These are phyloP conservation scores for Gastrodia elata DNA, from an alignment of 106 monocot species.

Conservation along the genomic window DNA sequence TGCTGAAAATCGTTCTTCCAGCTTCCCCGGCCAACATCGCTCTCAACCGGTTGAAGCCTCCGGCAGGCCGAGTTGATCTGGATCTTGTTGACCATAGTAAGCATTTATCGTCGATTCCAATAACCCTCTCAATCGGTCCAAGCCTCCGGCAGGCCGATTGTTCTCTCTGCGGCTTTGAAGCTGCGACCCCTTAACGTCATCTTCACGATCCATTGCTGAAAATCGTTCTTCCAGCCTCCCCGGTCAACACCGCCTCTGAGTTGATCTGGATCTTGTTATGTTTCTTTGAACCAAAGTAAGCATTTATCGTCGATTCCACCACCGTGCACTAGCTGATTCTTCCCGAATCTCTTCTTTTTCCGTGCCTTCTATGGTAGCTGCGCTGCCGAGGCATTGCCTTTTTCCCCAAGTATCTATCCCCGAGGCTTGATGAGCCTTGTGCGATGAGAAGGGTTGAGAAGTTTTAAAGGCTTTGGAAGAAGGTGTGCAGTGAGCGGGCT, in stretches of 20 bases:
- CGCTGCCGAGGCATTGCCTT: neutral
- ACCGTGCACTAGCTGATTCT: neutral
- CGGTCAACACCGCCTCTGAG: neutral
- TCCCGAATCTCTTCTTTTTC: neutral
- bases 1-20: neutral
- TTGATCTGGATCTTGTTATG: neutral
- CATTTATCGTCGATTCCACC: neutral
- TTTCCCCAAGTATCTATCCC: neutral
- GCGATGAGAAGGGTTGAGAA: neutral
- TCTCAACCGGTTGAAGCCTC: neutral
- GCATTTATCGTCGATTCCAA: neutral
- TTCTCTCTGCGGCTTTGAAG: neutral
- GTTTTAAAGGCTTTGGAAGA: neutral
- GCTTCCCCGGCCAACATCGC: neutral
- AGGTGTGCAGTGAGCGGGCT: no score
- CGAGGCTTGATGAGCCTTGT: neutral
- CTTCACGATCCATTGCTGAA: neutral
- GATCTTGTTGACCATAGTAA: neutral
- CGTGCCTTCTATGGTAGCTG: neutral
- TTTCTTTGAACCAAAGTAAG: neutral
- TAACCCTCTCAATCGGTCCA: neutral
- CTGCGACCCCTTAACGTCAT: neutral
- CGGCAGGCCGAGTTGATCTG: neutral
- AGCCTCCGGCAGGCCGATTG: neutral
- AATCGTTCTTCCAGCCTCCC: neutral